Evolutionary conservation across 2,329 filamentous ascomycete genomes (phyloP), one percentile per base, ranked within the genome.

Genomic region (Aspergillus sp.): DNA sequence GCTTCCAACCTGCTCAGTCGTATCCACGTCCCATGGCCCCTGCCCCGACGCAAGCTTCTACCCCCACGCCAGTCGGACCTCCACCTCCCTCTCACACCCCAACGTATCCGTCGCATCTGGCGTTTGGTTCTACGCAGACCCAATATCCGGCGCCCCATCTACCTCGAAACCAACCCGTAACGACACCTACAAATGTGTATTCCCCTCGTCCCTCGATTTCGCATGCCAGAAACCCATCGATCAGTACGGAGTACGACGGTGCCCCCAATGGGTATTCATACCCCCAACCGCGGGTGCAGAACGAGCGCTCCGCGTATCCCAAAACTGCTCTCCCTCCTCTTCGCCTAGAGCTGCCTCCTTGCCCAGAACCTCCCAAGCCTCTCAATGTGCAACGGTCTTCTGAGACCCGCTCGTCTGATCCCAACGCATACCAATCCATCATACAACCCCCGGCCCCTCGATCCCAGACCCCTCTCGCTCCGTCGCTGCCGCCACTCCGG

Each of bases 71-170:
- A 20, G 63, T 76, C 36, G 67, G 71, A 12, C 51, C 58, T 12
- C 50, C 57, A 14, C 51, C 61, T 18, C 54, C 61, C 14, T 52
- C 65, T 24, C 65, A 63, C 26, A 55, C 59, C 22, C 55, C 67
- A 4, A 65, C 67, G 20, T 75, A 75, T 54, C 67, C 68, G 65
- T 81, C 66, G 65, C 81, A 80, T 55, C 66, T 80, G 22, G 70
- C 75, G 11, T 80, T 80, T 60, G 76, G 77, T 12, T 72, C 76
- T 45, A 69, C 73, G 5, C 75, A 75, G 32, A 63, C 69, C 9
- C 74, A 75, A 31, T 83, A 82, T 63, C 73, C 76, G 47, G 74
- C 78, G 45, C 72, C 75, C 49, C 74, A 72, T 49, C 76, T 74
- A 47, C 69, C 75, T n/a, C 74, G 78, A 11, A 76, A 77, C n/a